These are phyloP conservation scores for Diaporthe batatas DNA, from an alignment of 2,329 filamentous ascomycete genomes.

Conservation along the genomic window DNA sequence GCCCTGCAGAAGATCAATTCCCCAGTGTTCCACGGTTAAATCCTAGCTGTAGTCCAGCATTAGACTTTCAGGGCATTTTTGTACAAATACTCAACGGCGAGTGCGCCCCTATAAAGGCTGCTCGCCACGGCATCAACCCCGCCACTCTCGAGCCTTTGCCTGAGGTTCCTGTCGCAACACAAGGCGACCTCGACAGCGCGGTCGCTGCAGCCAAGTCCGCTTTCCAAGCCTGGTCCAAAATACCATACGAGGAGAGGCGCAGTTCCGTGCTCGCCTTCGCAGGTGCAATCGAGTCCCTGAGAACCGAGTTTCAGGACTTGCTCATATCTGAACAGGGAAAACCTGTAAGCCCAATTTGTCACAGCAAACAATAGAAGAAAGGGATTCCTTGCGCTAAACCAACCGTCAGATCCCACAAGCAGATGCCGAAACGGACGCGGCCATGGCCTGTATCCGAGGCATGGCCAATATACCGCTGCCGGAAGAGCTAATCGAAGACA, in stretches of 20 bases:
- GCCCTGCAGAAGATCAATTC: too few relatives aligned
- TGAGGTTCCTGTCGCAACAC: slow-evolving; percentile 8
- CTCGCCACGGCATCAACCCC: slow-evolving; percentile 21
- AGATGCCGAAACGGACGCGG: not conserved
- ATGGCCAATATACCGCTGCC: not conserved
- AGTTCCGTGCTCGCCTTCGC: slow-evolving; percentile 5
- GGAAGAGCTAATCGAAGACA: not conserved
- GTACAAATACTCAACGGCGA: slow-evolving; percentile 18
- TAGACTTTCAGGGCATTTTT: slow-evolving; percentile 49
- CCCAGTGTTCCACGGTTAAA: too few relatives aligned
- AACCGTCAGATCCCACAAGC: not conserved
- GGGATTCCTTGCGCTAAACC: not conserved
- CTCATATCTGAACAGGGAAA: slow-evolving; percentile 9
- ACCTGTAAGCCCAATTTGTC: not conserved
- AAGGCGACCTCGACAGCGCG: not conserved
- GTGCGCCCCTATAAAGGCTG: not conserved
- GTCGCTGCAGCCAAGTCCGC: not conserved
- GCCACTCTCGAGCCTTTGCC: not conserved
- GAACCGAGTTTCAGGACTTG: not conserved
- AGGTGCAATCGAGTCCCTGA: not conserved
- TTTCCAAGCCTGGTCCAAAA: slow-evolving; percentile 15
- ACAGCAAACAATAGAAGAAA: rapidly evolving
- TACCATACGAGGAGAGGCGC: not conserved
- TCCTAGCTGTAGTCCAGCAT: not conserved
- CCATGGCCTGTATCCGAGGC: not conserved